A percentile compares a stretch with the other conserved stretches of the same genome.
These are phyloP conservation scores for Blastocladiella emersonii DNA, from an alignment of 371 early-diverging fungal genomes.

Conservation along the genomic window DNA sequence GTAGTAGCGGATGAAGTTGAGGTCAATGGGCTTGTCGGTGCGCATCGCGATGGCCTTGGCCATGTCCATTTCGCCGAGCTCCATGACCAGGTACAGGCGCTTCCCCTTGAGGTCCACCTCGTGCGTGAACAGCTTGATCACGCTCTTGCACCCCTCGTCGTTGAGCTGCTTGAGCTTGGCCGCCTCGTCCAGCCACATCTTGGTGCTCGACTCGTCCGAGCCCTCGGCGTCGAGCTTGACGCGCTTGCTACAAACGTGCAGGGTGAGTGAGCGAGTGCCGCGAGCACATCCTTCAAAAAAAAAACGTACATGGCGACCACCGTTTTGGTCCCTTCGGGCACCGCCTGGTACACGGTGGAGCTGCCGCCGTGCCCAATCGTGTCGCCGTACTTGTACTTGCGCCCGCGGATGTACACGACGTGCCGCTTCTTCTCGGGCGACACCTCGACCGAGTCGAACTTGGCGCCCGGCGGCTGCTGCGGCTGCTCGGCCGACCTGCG, in stretches of 20 bases:
- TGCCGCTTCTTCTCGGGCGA: too few relatives aligned
- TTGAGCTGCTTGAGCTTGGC: constrained; percentile 50
- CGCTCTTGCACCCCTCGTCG: constrained; percentile 30
- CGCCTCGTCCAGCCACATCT: constrained; percentile 77
- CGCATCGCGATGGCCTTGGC: constrained; percentile 49
- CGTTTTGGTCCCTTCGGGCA: not conserved
- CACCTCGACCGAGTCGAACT: too few relatives aligned
- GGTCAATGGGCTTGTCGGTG: constrained; percentile 34
- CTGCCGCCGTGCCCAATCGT: not conserved
- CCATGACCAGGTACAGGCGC: constrained; percentile 60
- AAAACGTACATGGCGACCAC: too few relatives aligned
- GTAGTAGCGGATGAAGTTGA: constrained; percentile 58
- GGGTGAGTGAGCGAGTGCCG: too few relatives aligned
- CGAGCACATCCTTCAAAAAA: too few relatives aligned
- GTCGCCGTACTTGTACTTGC: too few relatives aligned
- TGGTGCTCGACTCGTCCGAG: not conserved
- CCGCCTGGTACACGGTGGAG: not conserved
- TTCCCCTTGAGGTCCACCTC: constrained; percentile 46
- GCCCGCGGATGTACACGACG: too few relatives aligned
- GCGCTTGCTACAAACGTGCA: too few relatives aligned
- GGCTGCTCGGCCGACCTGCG: too few relatives aligned
- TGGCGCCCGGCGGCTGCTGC: too few relatives aligned
- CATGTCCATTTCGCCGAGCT: constrained; percentile 89
- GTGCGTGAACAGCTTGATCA: constrained; percentile 64
- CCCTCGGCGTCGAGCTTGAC: too few relatives aligned